Evolutionary conservation across 805 yeast genomes (phyloP).

Genomic region (Middelhovenomyces tepae): DNA sequence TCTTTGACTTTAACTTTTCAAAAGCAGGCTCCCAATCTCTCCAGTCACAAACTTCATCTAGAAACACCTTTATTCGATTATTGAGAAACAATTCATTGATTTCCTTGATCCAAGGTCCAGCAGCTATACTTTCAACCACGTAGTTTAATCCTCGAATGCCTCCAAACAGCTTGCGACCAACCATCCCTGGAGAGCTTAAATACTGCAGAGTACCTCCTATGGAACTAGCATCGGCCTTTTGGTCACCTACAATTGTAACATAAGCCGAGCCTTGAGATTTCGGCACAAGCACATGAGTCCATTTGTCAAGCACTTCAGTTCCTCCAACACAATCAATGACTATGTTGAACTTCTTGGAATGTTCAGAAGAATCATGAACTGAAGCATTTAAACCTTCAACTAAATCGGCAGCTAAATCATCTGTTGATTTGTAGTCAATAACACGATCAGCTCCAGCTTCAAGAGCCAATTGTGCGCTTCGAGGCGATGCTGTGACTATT

Average conservation of each 20-base stretch:
- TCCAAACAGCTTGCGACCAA: slow-evolving; percentile 23
- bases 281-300: slow-evolving; percentile 38
- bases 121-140: slow-evolving; percentile 15
- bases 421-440: slow-evolving; percentile 47
- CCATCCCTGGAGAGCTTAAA: slow-evolving; percentile 15
- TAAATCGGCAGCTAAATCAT: slow-evolving; percentile 29
- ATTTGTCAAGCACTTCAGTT: slow-evolving; percentile 36
- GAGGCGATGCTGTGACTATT: slow-evolving; percentile 45
- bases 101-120: slow-evolving; percentile 32
- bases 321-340: slow-evolving; percentile 63
- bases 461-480: slow-evolving; percentile 37
- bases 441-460: slow-evolving; percentile 49
- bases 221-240: slow-evolving; percentile 29
- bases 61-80: slow-evolving; percentile 35
- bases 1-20: slow-evolving; percentile 36
- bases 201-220: slow-evolving; percentile 20
- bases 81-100: slow-evolving; percentile 40
- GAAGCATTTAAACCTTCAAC: slow-evolving; percentile 6
- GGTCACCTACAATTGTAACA: slow-evolving; percentile 51
- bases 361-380: slow-evolving; percentile 21
- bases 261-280: slow-evolving; percentile 40
- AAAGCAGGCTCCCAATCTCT: slow-evolving; percentile 44
- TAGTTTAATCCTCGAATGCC: slow-evolving; percentile 23
- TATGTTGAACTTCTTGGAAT: slow-evolving; percentile 45
- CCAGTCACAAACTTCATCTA: slow-evolving; percentile 48